Evolutionary conservation across 495 filamentous ascomycete species (phyloP).

Genomic region (Aspergillus wentii): DNA sequence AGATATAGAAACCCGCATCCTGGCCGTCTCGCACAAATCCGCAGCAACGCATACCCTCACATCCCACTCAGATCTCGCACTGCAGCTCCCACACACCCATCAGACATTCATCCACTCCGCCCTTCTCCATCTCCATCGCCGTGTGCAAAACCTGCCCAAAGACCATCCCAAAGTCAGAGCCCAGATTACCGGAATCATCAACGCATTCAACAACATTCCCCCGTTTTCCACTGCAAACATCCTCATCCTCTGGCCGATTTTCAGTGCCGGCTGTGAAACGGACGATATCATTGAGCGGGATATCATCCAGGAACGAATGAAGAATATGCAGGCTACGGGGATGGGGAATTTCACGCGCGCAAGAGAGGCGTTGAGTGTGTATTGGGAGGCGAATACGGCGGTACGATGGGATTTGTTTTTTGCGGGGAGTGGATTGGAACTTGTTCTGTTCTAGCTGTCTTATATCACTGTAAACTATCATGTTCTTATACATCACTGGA

Average conservation of each 20-base stretch:
- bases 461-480: too few relatives aligned
- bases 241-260: constrained; percentile 30
- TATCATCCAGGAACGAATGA: constrained; percentile 22
- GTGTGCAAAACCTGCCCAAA: constrained; percentile 16
- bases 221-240: constrained; percentile 24
- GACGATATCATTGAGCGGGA: constrained; percentile 12
- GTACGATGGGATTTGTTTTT: constrained; percentile 26
- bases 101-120: constrained; percentile 26
- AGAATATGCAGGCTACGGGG: constrained; percentile 23
- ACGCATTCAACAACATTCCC: constrained; percentile 13
- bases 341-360: constrained; percentile 33
- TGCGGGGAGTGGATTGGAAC: constrained; percentile 14
- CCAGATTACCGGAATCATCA: constrained; percentile 18
- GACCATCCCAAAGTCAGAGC: constrained; percentile 16
- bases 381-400: constrained; percentile 15
- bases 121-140: constrained; percentile 27
- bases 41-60: neutral
- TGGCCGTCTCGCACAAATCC: constrained; percentile 1
- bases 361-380: constrained; percentile 12
- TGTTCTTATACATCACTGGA: constrained; percentile 12
- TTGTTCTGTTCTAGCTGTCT: constrained; percentile 26
- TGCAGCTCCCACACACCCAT: constrained; percentile 21
- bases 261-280: constrained; percentile 30
- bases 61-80: constrained; percentile 6
- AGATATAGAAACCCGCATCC: constrained; percentile 12